phyloP scores from a whole-genome alignment of 106 monocot genomes.

The Dactylorhiza incarnata region DNA sequence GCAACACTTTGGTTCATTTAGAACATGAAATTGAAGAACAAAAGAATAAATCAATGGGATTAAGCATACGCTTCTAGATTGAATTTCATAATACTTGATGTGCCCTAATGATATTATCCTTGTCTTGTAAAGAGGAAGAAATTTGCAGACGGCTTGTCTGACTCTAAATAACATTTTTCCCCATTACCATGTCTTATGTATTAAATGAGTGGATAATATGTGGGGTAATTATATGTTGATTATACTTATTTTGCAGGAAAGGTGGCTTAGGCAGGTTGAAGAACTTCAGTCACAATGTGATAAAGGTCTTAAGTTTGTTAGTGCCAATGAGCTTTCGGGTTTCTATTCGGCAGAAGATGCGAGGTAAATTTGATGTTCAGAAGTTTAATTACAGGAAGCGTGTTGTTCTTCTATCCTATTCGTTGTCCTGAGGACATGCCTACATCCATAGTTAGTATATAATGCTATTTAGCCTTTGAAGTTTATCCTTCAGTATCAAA shows the following conservation, averaged over 20 bases:
- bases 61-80: no score
- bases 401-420: neutral
- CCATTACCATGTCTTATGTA: neutral
- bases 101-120: no score
- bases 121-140: no score
- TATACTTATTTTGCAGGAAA: slow-evolving; percentile 40
- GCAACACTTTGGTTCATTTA: no score
- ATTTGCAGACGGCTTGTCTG: neutral
- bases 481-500: neutral
- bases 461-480: neutral
- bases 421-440: neutral
- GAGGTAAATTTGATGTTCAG: slow-evolving; percentile 23
- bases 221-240: slow-evolving; percentile 1
- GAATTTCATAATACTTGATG: no score
- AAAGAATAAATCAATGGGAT: no score
- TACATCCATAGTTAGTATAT: neutral
- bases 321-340: slow-evolving; percentile 12
- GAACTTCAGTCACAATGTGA: slow-evolving; percentile 72
- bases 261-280: slow-evolving; percentile 60
- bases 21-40: no score
- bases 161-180: neutral
- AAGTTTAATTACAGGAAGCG: neutral
- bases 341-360: slow-evolving; percentile 19
- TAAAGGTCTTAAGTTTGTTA: slow-evolving; percentile 42
- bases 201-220: neutral